Evolutionary conservation across 225 moss, liverwort and hornwort species (phyloP).

Genomic region (Sphagnum tenellum): DNA sequence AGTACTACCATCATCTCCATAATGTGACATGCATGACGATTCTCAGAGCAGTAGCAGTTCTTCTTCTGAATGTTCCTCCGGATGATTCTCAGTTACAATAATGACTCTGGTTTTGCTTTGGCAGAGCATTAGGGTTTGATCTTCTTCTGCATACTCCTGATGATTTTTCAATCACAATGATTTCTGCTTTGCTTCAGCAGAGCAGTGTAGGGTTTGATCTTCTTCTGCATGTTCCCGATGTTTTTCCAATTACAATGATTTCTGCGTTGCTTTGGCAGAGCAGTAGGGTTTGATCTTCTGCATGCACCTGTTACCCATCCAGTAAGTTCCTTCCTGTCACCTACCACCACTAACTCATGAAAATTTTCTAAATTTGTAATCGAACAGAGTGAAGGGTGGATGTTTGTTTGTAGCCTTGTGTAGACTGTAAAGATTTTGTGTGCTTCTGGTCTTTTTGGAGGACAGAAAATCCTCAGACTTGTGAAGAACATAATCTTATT

Average conservation of each 20-base stretch:
- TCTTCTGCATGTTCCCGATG: constrained; percentile 50
- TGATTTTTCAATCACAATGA: constrained; percentile 51
- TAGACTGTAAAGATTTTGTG: too few relatives aligned
- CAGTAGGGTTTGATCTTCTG: constrained; percentile 86
- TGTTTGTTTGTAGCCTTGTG: too few relatives aligned
- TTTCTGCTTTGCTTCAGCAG: constrained; percentile 34
- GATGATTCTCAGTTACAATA: constrained; percentile 51
- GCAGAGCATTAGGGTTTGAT: constrained; percentile 90
- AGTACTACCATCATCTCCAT: too few relatives aligned
- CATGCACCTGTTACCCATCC: constrained; percentile 72
- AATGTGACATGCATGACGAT: too few relatives aligned
- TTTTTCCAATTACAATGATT: constrained; percentile 49
- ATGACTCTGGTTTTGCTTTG: constrained; percentile 18
- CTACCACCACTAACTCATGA: too few relatives aligned
- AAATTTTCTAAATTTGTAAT: too few relatives aligned
- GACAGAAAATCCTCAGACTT: too few relatives aligned
- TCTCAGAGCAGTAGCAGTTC: not conserved
- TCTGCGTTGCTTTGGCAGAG: constrained; percentile 43
- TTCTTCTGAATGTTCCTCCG: constrained; percentile 48
- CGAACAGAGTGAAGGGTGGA: too few relatives aligned
- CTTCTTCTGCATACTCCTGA: constrained; percentile 58
- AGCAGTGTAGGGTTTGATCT: constrained; percentile 85
- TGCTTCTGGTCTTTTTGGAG: too few relatives aligned
- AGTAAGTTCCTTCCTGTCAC: constrained; percentile 30
- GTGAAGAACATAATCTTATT: too few relatives aligned